Percentiles rank a stretch among this genome's conserved stretches.
Conservation (phyloP, 441 rosid genomes). For the Erodium trifolium region DNA sequence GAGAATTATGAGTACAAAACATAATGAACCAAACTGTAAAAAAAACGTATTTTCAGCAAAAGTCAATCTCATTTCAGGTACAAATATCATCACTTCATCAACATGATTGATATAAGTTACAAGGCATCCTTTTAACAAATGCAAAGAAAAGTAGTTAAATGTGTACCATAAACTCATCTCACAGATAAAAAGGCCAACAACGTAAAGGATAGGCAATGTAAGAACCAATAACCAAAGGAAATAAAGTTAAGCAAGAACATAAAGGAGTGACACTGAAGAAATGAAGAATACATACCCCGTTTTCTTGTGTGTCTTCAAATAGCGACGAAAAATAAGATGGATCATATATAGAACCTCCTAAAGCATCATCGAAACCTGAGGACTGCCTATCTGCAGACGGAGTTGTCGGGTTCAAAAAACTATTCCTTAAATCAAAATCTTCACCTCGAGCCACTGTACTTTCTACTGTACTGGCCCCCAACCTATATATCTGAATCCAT, state of each 20-base stretch:
- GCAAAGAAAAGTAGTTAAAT: too few species aligned
- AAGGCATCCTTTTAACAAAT: background rate
- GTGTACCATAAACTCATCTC: background rate
- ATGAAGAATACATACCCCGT: slow-evolving; percentile 20
- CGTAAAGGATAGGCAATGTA: background rate
- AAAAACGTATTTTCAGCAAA: background rate
- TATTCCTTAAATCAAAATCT: slow-evolving; percentile 66
- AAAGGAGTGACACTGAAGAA: background rate
- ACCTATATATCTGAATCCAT: slow-evolving; percentile 88
- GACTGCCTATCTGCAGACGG: slow-evolving; percentile 37
- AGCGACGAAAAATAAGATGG: slow-evolving; percentile 71
- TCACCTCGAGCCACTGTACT: slow-evolving; percentile 38
- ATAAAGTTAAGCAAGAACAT: background rate
- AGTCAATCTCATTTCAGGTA: background rate
- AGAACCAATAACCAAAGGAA: background rate
- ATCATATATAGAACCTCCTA: slow-evolving; percentile 71
- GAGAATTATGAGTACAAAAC: background rate
- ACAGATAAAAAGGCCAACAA: background rate
- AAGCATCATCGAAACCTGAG: slow-evolving; percentile 46
- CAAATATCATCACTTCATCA: background rate
- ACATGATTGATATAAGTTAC: background rate
- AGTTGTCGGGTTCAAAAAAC: slow-evolving; percentile 55
- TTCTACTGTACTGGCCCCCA: slow-evolving; percentile 54
- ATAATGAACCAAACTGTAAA: background rate
- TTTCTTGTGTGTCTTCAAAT: slow-evolving; percentile 52